Evolutionary conservation across 176 grass and related monocot species (phyloP).

Genomic region (Bonia amplexicaulis): DNA sequence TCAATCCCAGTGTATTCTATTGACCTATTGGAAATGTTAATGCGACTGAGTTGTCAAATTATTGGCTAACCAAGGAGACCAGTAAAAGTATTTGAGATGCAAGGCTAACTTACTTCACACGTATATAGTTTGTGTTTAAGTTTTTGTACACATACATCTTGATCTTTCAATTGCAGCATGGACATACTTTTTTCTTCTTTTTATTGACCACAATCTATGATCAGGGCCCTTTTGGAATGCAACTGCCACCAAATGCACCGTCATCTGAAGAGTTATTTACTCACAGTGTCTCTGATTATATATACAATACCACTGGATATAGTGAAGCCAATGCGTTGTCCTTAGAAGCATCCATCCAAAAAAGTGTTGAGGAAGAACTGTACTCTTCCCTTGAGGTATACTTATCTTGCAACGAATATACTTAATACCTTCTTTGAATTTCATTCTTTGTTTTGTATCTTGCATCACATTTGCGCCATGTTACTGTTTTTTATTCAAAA

Average conservation of each 20-base stretch:
- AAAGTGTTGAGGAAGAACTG: constrained; percentile 76
- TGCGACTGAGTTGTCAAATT: not conserved
- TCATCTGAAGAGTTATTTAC: constrained; percentile 55
- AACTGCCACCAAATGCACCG: constrained; percentile 42
- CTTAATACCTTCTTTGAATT: not conserved
- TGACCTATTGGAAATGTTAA: constrained; percentile 8
- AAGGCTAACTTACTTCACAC: not conserved
- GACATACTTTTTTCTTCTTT: not conserved
- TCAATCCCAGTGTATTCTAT: not conserved
- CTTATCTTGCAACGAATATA: constrained; percentile 23
- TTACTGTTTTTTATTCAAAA: constrained; percentile 19
- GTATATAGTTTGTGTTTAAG: not conserved
- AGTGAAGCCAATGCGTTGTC: constrained; percentile 50
- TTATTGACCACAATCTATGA: constrained; percentile 17
- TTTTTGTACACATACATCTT: not conserved
- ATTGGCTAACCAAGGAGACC: not conserved
- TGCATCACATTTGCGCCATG: not conserved
- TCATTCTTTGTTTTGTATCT: constrained; percentile 1
- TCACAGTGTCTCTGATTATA: constrained; percentile 44
- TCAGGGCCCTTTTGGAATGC: constrained; percentile 89
- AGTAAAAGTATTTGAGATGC: constrained; percentile 4
- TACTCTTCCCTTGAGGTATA: constrained; percentile 86
- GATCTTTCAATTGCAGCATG: not conserved
- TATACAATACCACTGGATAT: constrained; percentile 64
- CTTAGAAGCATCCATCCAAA: constrained; percentile 95